These are phyloP conservation scores for Parmelia sp. DNA, from an alignment of 495 filamentous ascomycete genomes.

Conservation along the genomic window DNA sequence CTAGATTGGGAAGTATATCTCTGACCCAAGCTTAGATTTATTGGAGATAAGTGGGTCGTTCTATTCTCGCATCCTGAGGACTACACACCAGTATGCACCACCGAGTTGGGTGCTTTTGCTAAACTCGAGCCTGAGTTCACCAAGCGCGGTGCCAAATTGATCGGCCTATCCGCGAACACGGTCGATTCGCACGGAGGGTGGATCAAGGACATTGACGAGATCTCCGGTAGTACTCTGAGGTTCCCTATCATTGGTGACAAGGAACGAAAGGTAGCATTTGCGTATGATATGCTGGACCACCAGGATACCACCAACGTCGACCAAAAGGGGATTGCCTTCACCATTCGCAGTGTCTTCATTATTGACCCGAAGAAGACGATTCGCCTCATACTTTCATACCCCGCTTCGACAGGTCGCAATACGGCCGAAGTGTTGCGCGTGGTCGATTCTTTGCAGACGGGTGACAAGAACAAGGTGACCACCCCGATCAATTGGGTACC, in stretches of 20 bases:
- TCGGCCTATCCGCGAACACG: conserved; percentile 85
- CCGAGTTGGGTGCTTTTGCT: conserved; percentile 93
- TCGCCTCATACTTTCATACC: conserved; percentile 92
- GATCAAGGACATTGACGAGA: conserved; percentile 90
- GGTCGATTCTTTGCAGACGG: conserved; percentile 92
- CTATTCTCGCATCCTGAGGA: conserved; percentile 95
- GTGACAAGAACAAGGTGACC: conserved; percentile 91
- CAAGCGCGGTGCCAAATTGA: conserved; percentile 89
- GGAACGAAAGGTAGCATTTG: conserved; percentile 81
- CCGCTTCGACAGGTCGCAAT: conserved; percentile 95
- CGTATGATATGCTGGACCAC: conserved; percentile 95
- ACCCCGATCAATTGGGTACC: conserved; percentile 90
- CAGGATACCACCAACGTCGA: conserved; percentile 84
- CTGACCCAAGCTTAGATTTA: conserved; percentile 45
- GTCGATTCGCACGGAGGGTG: conserved; percentile 56
- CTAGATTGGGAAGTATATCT: no score
- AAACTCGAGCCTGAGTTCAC: conserved; percentile 96
- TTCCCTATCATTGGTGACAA: conserved; percentile 99
- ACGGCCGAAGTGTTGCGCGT: conserved; percentile 92
- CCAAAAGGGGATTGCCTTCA: conserved; percentile 93
- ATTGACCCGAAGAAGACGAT: conserved; percentile 99
- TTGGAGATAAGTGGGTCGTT: conserved; percentile 89
- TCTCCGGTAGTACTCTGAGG: conserved; percentile 67
- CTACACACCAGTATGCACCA: conserved; percentile 69
- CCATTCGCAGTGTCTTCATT: conserved; percentile 97